A percentile compares a stretch with the other conserved stretches of the same genome.
Evolutionary conservation across 305 asterid species (phyloP).

Genomic region (Plantago lanceolata): DNA sequence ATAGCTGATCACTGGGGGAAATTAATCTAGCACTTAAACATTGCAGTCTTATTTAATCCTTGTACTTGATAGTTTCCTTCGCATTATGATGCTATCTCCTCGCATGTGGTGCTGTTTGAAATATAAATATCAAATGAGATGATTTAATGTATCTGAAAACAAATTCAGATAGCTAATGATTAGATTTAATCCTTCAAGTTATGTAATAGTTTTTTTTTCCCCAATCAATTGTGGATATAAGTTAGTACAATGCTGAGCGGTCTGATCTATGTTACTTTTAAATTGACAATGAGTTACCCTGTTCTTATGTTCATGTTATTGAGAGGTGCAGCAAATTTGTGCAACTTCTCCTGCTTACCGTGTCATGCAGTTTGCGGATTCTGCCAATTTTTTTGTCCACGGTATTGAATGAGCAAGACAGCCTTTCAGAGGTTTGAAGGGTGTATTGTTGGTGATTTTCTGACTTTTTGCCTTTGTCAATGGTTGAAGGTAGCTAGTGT

Average conservation of each 20-base stretch:
- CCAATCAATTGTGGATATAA: background rate
- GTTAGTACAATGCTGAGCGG: background rate
- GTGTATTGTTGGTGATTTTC: background rate
- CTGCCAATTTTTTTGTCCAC: background rate
- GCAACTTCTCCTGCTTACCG: background rate
- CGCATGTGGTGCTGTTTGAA: too few relatives aligned
- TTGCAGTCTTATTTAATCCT: background rate
- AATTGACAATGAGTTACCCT: background rate
- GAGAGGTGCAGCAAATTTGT: background rate
- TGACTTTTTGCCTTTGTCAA: background rate
- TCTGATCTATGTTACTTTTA: background rate
- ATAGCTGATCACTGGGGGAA: too few relatives aligned
- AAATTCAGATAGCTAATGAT: background rate
- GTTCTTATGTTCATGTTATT: background rate
- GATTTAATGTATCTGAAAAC: background rate
- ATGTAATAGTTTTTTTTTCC: too few relatives aligned
- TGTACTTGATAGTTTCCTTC: background rate
- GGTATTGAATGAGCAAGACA: background rate
- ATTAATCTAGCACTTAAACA: too few relatives aligned
- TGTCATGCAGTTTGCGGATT: background rate
- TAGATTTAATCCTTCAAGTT: too few relatives aligned
- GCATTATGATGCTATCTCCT: background rate
- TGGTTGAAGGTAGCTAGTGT: background rate
- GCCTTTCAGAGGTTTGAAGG: background rate
- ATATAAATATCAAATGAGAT: background rate